Percentiles rank a stretch among this genome's conserved stretches.
Evolutionary conservation across 176 grass and related monocot species (phyloP).

Genomic region (Poa annua): DNA sequence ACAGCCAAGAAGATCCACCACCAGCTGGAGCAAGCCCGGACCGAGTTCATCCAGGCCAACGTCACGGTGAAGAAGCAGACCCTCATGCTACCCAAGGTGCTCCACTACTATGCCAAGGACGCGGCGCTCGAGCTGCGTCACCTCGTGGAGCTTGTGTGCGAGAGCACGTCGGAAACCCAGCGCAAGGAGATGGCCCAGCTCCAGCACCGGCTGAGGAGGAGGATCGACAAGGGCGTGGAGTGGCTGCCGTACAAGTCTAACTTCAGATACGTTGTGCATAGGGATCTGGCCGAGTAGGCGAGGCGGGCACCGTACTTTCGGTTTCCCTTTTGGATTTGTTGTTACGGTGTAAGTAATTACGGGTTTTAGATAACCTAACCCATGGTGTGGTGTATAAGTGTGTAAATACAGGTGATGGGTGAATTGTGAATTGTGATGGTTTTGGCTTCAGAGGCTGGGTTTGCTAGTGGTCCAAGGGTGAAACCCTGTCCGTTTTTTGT

Average conservation of each 20-base stretch:
- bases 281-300: slow-evolving; percentile 61
- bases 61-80: slow-evolving; percentile 57
- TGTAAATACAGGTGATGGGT: slow-evolving; percentile 24
- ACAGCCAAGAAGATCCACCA: slow-evolving; percentile 66
- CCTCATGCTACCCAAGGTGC: slow-evolving; percentile 86
- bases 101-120: slow-evolving; percentile 87
- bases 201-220: slow-evolving; percentile 51
- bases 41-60: slow-evolving; percentile 75
- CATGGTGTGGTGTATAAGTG: slow-evolving; percentile 22
- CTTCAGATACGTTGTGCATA: slow-evolving; percentile 95
- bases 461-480: not conserved
- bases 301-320: not conserved
- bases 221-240: slow-evolving; percentile 70
- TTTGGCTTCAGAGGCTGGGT: not conserved
- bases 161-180: slow-evolving; percentile 62
- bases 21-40: slow-evolving; percentile 68
- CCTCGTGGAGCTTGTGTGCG: slow-evolving; percentile 79
- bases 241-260: slow-evolving; percentile 91
- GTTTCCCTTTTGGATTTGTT: not conserved
- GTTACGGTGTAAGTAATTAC: slow-evolving; percentile 28
- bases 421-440: slow-evolving; percentile 19
- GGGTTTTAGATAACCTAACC: slow-evolving; percentile 12
- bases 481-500: not conserved
- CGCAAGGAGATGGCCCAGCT: slow-evolving; percentile 44
- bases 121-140: slow-evolving; percentile 63